These are phyloP conservation scores for Solanum sejunctum DNA, from an alignment of 257 asterid genomes.

Conservation along the genomic window DNA sequence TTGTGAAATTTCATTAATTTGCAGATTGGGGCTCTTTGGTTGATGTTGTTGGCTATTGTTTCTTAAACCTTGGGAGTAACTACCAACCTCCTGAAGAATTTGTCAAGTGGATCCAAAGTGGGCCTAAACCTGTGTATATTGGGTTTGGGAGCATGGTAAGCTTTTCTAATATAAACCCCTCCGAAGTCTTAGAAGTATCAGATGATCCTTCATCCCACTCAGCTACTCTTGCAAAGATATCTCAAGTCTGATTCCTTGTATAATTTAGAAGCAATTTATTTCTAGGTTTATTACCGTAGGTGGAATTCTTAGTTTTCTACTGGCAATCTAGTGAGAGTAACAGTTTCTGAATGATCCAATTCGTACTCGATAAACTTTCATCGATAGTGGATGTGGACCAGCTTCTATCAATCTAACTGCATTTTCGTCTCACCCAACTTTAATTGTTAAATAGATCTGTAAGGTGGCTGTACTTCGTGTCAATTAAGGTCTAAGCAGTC, in stretches of 20 bases:
- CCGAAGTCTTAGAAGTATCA: neutral
- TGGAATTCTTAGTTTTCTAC: neutral
- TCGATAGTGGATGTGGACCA: neutral
- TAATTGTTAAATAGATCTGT: neutral
- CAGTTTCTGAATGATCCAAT: neutral
- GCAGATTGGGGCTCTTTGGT: constrained; percentile 96
- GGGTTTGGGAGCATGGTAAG: constrained; percentile 99
- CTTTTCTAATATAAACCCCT: neutral
- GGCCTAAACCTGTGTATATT: constrained; percentile 70
- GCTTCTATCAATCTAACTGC: neutral
- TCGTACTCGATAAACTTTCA: neutral
- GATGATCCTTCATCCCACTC: neutral
- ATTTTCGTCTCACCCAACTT: neutral
- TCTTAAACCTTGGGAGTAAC: constrained; percentile 59
- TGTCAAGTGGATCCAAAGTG: constrained; percentile 65
- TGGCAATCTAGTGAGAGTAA: neutral
- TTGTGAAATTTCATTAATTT: constrained; percentile 2
- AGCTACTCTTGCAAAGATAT: neutral
- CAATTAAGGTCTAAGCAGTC: neutral
- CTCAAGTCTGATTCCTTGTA: neutral
- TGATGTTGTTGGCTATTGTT: constrained; percentile 95
- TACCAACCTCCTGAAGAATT: constrained; percentile 71
- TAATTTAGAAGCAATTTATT: neutral
- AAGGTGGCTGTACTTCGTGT: neutral
- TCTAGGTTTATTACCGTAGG: neutral